These are phyloP conservation scores for Epicoccum nigrum DNA, from an alignment of 2,329 filamentous ascomycete species.

Conservation along the genomic window DNA sequence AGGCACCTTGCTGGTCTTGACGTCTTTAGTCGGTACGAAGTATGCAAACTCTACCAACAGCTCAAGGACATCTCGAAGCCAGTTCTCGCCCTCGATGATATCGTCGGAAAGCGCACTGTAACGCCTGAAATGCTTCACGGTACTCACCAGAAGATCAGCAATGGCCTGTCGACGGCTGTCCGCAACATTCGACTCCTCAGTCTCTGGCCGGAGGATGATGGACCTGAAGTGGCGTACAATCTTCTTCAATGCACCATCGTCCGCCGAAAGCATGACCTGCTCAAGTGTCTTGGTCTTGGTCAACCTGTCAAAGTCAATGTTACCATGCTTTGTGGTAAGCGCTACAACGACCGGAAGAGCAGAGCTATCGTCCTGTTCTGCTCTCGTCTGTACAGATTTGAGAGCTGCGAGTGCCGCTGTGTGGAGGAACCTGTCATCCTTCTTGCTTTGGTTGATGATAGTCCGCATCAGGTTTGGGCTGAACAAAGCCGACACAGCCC, in stretches of 20 bases:
- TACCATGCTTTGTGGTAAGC: conserved; percentile 72
- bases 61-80: conserved; percentile 53
- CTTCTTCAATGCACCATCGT: conserved; percentile 53
- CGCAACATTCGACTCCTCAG: conserved; percentile 53
- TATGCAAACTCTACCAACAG: conserved; percentile 58
- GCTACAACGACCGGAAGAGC: conserved; percentile 67
- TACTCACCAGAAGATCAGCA: conserved; percentile 59
- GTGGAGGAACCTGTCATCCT: conserved; percentile 53
- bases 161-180: conserved; percentile 56
- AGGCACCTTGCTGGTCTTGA: conserved; percentile 44
- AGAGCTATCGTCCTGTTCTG: conserved; percentile 62
- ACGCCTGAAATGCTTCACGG: conserved; percentile 52
- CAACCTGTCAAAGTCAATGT: conserved; percentile 81
- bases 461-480: conserved; percentile 78
- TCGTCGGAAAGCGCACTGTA: conserved; percentile 29
- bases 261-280: conserved; percentile 68
- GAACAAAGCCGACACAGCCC: conserved; percentile 68
- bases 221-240: conserved; percentile 61
- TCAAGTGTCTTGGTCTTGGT: conserved; percentile 88
- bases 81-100: conserved; percentile 45
- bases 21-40: conserved; percentile 50
- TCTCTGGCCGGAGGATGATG: conserved; percentile 54
- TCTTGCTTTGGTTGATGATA: conserved; percentile 45
- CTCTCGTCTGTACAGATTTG: conserved; percentile 71
- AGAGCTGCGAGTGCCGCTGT: conserved; percentile 77